Base-by-base conservation (phyloP, 2,329 filamentous ascomycete genomes). In the Biscogniauxia mediterranea region DNA sequence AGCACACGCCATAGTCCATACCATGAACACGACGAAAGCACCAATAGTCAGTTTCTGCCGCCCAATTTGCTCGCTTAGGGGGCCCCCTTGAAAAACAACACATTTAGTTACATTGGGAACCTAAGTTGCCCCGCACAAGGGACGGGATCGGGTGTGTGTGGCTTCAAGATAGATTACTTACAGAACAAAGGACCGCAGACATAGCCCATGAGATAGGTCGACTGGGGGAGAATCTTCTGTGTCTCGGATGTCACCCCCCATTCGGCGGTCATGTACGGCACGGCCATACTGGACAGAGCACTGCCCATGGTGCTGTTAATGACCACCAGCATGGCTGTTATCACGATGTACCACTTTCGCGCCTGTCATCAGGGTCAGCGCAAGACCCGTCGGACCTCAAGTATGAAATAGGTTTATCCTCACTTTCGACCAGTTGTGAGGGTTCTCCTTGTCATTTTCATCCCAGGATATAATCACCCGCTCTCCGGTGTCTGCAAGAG, bases 271-370 rank as follows among this genome's bases (percentile, higher is more conserved):
- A 90, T 88, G 56, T 79, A 82, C 2, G 82, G 79, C 1, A 86
- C 80, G 15, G 85, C 85, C 72, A 88, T 88, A 59, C 85, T 85
- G 1, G 88, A 86, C 5, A 91, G 78, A 0, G 86, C 80, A 51
- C 84, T 89, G 1, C 84, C 85, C 75, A 91, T 84, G 9, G 88
- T 90, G 25, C 83, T 86, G 72, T 91, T 91, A 70, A 89, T 78
- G 52, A 90, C 86, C 57, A 83, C 79, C 64, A 83, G 71, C 75
- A 86, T 85, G 1, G 82, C 81, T 0, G 83, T 79, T 25, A 84
- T 69, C 1, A 88, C 69, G 5, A 90, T 79, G 46, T 78, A 75
- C 1, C 75, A 65, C 70, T 90, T 90, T 67, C 80, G 85, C 55
- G 67, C 66, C 81, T 87, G 64, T n/a, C 19, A 21, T 19, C 26